Percentiles rank a stretch among this genome's conserved stretches.
These are phyloP conservation scores for Teunomyces funiuensis DNA, from an alignment of 805 yeast species.

Conservation along the genomic window DNA sequence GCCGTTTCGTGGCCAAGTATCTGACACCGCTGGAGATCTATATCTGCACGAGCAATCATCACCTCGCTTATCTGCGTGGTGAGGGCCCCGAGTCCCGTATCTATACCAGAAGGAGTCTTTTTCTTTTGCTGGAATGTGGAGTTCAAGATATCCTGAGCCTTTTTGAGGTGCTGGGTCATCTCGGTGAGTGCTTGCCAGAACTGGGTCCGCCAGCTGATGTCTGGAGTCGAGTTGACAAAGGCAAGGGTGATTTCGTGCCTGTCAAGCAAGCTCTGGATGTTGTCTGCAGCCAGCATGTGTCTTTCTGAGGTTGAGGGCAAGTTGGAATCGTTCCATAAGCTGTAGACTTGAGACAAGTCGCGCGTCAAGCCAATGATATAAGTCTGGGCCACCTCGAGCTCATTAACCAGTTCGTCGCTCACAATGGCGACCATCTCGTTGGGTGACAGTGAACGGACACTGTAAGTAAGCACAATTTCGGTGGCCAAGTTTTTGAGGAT, in stretches of 20 bases:
- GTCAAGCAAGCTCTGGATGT: constrained; percentile 44
- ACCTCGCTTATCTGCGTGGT: constrained; percentile 41
- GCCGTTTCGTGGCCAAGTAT: constrained; percentile 30
- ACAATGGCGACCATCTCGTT: constrained; percentile 29
- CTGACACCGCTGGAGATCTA: constrained; percentile 50
- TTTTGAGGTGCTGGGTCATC: constrained; percentile 38
- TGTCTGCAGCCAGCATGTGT: constrained; percentile 43
- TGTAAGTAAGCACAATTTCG: constrained; percentile 18
- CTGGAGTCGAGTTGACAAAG: constrained; percentile 9
- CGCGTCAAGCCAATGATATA: constrained; percentile 27
- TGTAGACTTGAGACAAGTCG: constrained; percentile 8
- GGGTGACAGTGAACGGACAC: constrained; percentile 13
- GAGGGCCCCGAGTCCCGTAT: constrained; percentile 29
- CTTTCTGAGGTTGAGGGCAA: constrained; percentile 36
- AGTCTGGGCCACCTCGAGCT: constrained; percentile 30
- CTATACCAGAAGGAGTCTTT: constrained; percentile 16
- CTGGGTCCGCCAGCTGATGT: constrained; percentile 12
- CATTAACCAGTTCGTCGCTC: constrained; percentile 25
- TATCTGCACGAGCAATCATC: constrained; percentile 51
- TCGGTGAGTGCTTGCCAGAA: constrained; percentile 43
- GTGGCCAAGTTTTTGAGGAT: constrained; percentile 19
- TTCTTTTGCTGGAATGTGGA: constrained; percentile 16
- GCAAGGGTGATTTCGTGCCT: constrained; percentile 22
- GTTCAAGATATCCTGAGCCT: constrained; percentile 35
- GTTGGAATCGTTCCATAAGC: constrained; percentile 34